A percentile compares a stretch with the other conserved stretches of the same genome.
These are phyloP conservation scores for Ophiostoma pallidulum DNA, from an alignment of 2,329 filamentous ascomycete genomes.

Conservation along the genomic window DNA sequence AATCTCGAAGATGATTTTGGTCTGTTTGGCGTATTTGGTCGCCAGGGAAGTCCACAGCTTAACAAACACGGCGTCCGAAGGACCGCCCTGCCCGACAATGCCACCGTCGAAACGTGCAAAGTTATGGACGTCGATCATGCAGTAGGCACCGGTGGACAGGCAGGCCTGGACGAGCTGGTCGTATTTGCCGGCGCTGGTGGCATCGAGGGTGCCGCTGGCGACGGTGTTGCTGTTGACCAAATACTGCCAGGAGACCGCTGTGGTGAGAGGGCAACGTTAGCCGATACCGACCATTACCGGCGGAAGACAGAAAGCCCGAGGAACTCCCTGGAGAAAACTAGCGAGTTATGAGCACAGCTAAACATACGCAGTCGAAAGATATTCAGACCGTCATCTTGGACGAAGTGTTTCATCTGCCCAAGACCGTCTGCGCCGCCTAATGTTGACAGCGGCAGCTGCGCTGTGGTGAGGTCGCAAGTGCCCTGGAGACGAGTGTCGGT, in stretches of 20 bases:
- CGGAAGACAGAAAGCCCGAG: too few species aligned
- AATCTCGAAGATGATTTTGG: slow-evolving; percentile 51
- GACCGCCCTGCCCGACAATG: slow-evolving; percentile 58
- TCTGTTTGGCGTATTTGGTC: slow-evolving; percentile 43
- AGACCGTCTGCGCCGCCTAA: slow-evolving; percentile 26
- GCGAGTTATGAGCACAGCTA: too few species aligned
- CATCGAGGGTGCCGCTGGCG: slow-evolving; percentile 34
- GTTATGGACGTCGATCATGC: slow-evolving; percentile 45
- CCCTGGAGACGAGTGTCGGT: slow-evolving; percentile 19
- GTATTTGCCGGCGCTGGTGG: slow-evolving; percentile 34
- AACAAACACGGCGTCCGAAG: slow-evolving; percentile 51
- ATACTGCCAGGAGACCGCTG: slow-evolving; percentile 45
- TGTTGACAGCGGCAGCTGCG: slow-evolving; percentile 23
- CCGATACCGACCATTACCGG: too few species aligned
- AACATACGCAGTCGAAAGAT: slow-evolving; percentile 43
- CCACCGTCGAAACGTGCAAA: slow-evolving; percentile 51
- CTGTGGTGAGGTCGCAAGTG: slow-evolving; percentile 25
- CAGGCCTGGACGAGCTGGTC: slow-evolving; percentile 41
- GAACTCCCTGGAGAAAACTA: background rate
- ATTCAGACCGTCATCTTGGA: slow-evolving; percentile 43
- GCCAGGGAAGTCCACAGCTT: slow-evolving; percentile 50
- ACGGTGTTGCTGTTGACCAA: slow-evolving; percentile 35
- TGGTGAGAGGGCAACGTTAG: slow-evolving; percentile 2
- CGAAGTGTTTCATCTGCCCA: slow-evolving; percentile 48
- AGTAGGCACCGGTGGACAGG: slow-evolving; percentile 36